A percentile compares a stretch with the other conserved stretches of the same genome.
phyloP scores from a whole-genome alignment of 768 basidiomycete genomes.

The Boletales sp. region DNA sequence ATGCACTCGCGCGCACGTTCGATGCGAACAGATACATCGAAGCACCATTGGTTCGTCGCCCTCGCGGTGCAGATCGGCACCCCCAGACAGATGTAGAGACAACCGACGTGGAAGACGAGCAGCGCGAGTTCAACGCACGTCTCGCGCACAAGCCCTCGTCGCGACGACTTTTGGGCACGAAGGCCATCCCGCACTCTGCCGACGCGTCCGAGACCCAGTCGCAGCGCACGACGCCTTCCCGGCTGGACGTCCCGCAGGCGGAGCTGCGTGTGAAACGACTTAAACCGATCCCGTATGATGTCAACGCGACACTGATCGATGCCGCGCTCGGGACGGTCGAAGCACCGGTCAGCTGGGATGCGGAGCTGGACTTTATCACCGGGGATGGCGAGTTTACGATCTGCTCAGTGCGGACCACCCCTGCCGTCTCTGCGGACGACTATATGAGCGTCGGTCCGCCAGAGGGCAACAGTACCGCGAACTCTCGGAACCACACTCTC shows the following conservation, averaged over 20 bases:
- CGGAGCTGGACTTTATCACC: slow-evolving; percentile 7
- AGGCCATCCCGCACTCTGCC: neutral
- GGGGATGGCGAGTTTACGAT: neutral
- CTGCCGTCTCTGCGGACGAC: neutral
- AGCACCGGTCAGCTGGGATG: slow-evolving; percentile 20
- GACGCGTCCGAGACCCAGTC: slow-evolving; percentile 13
- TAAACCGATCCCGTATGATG: slow-evolving; percentile 21
- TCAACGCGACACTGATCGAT: slow-evolving; percentile 15
- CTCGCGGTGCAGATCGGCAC: neutral
- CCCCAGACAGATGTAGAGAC: slow-evolving; percentile 18
- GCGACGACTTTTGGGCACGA: neutral
- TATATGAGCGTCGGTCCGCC: neutral
- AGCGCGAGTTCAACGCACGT: slow-evolving; percentile 6
- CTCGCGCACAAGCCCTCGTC: slow-evolving; percentile 8
- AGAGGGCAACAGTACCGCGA: neutral
- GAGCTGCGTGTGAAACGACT: slow-evolving; percentile 16
- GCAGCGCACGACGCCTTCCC: neutral
- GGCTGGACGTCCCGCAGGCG: neutral
- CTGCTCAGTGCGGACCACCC: neutral
- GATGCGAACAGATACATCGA: slow-evolving; percentile 22
- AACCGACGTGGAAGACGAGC: slow-evolving; percentile 23
- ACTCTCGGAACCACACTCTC: neutral
- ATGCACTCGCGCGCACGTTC: slow-evolving; percentile 24
- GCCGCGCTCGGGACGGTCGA: slow-evolving; percentile 20
- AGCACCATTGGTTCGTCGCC: neutral